A percentile compares a stretch with the other conserved stretches of the same genome.
Conservation (phyloP, 1,284 basidiomycete species). For the Moniliella sp. region DNA sequence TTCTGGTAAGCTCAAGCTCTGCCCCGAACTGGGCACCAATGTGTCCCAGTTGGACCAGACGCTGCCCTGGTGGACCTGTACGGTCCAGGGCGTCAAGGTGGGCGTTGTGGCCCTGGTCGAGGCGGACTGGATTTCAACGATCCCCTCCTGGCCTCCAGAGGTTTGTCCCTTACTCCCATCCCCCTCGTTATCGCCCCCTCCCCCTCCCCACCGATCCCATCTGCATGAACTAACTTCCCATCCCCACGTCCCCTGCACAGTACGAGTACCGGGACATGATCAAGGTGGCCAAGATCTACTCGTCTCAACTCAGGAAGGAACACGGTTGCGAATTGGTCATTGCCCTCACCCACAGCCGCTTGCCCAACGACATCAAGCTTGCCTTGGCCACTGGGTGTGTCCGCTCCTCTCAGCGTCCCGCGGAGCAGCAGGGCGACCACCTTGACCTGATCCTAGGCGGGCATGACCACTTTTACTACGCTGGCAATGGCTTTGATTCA, state of each 20-base stretch:
- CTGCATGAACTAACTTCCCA: no score
- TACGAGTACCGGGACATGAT: slow-evolving; percentile 24
- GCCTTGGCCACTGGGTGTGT: slow-evolving; percentile 46
- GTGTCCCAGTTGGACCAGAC: slow-evolving; percentile 14
- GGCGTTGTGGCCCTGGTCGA: slow-evolving; percentile 65
- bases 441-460: slow-evolving; percentile 61
- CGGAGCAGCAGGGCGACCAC: neutral
- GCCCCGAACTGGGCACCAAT: slow-evolving; percentile 41
- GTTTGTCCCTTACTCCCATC: slow-evolving; percentile 49
- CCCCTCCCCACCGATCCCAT: no score
- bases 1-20: slow-evolving; percentile 20
- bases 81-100: slow-evolving; percentile 48
- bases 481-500: slow-evolving; percentile 49
- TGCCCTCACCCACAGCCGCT: slow-evolving; percentile 56
- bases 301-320: slow-evolving; percentile 46
- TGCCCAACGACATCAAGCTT: slow-evolving; percentile 43
- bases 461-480: slow-evolving; percentile 70
- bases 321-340: slow-evolving; percentile 55
- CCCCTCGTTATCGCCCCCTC: slow-evolving; percentile 47
- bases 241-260: no score
- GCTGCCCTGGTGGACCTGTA: slow-evolving; percentile 41
- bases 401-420: no score
- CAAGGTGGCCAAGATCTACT: slow-evolving; percentile 37
- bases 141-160: slow-evolving; percentile 55
- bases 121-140: slow-evolving; percentile 61